Evolutionary conservation across 2,329 filamentous ascomycete genomes (phyloP).

Genomic region (Aspergillus awamori): DNA sequence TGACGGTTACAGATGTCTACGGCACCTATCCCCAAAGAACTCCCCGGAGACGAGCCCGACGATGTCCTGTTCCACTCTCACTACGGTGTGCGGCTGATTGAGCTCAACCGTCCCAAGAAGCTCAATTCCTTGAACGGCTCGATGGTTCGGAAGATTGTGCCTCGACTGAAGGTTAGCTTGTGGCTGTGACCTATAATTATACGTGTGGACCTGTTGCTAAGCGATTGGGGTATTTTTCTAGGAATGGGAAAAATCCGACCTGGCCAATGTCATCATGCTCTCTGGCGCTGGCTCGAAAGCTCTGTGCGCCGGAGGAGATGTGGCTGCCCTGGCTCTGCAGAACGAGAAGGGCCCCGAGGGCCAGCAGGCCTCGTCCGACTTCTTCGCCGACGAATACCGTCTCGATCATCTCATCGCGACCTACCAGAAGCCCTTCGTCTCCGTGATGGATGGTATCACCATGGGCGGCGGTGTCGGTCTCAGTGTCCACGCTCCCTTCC

Average conservation of each 20-base stretch:
- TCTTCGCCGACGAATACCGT: conserved; percentile 94
- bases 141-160: conserved; percentile 93
- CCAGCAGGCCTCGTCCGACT: conserved; percentile 74
- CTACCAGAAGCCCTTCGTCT: conserved; percentile 88
- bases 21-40: conserved; percentile 53
- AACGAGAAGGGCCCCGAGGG: conserved; percentile 71
- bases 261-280: conserved; percentile 90
- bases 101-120: conserved; percentile 91
- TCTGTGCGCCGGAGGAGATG: conserved; percentile 93
- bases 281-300: conserved; percentile 85
- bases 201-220: conserved; percentile 17
- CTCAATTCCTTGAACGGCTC: conserved; percentile 90
- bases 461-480: conserved; percentile 98
- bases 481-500: conserved; percentile 90
- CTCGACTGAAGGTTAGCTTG: conserved; percentile 65
- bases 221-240: conserved; percentile 27
- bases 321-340: conserved; percentile 72
- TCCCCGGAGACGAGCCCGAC: conserved; percentile 72
- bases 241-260: conserved; percentile 93
- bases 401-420: conserved; percentile 95
- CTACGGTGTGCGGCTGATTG: conserved; percentile 87
- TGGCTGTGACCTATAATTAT: not conserved
- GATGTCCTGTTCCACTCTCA: conserved; percentile 91
- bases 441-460: conserved; percentile 96
- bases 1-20: conserved; percentile 48